These are phyloP conservation scores for Botrytis tulipae DNA, from an alignment of 2,329 filamentous ascomycete species.

Conservation along the genomic window DNA sequence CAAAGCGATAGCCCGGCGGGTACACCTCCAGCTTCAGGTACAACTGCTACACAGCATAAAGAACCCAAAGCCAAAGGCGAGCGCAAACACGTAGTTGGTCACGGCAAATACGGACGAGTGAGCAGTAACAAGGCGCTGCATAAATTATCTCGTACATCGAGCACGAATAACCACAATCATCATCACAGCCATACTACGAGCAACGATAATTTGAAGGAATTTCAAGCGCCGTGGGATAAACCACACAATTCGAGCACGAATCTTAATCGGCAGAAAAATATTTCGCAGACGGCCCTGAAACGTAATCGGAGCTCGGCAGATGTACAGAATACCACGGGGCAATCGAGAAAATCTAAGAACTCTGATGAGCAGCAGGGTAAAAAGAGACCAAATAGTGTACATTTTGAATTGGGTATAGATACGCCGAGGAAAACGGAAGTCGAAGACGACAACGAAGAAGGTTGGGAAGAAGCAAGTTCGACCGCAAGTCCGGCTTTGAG, in stretches of 20 bases:
- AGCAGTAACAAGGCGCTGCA: conserved; percentile 36
- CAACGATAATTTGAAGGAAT: conserved; percentile 35
- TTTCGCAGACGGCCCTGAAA: conserved; percentile 55
- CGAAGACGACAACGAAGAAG: conserved; percentile 48
- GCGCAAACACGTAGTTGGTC: conserved; percentile 35
- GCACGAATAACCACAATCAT: conserved; percentile 28
- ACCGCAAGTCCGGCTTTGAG: conserved; percentile 60
- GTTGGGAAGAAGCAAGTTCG: conserved; percentile 66
- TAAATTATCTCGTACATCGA: conserved; percentile 28
- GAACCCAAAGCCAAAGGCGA: conserved; percentile 30
- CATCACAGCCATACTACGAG: conserved; percentile 30
- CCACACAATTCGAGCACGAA: conserved; percentile 32
- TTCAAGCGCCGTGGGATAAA: conserved; percentile 33
- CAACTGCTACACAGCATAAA: conserved; percentile 32
- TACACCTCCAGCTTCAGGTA: conserved; percentile 28
- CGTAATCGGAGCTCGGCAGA: conserved; percentile 52
- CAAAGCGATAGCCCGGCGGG: conserved; percentile 16
- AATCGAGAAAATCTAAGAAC: conserved; percentile 48
- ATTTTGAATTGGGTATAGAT: conserved; percentile 57
- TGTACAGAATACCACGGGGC: not conserved
- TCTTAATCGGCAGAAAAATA: conserved; percentile 47
- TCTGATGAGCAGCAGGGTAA: conserved; percentile 40
- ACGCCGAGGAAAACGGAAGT: conserved; percentile 36
- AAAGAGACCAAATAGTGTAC: conserved; percentile 50
- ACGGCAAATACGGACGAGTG: conserved; percentile 27